Base-by-base conservation (phyloP, 108 stramenopile genomes). In the Poteriospumella lacustris region DNA sequence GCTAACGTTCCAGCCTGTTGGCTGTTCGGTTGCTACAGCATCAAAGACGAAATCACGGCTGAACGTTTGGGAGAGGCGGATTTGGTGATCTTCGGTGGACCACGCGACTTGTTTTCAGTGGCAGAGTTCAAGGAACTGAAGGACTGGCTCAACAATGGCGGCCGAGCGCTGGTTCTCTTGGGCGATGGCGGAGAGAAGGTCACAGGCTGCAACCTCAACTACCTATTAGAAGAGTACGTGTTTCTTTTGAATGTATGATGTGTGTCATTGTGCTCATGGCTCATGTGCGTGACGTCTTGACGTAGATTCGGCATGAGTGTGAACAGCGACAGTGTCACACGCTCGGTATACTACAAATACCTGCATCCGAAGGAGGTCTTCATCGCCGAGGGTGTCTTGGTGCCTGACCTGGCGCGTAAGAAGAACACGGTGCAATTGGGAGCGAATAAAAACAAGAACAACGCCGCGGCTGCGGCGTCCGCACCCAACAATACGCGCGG, bases 291-390 rank as follows among this genome's bases (percentile, higher is more conserved):
- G 52, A 56, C 52, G 24, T 24, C 19, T 56, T 56, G 24, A n/a
- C n/a, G n/a, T n/a, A n/a, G n/a, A n/a, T n/a, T n/a, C 39, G 91
- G 91, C 36, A 87, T 93, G 59, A 68, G 47, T 0, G 79, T 90
- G 59, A 83, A 88, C 52, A 40, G 44, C 39, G 87, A 91, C 64
- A 82, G 80, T 9, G 87, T 90, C 15, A 83, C 88, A 0, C 76
- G 92, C 24, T 83, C 88, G 1, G 85, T 86, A 0, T 91, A 89
- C 70, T 87, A 90, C 76, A 89, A 91, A 69, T 92, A 89, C 58
- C 58, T 88, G 19, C 92, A 92, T 58, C 92, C 92, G 1, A 91
- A 91, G 79, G 90, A 92, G 62, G 89, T 87, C 0, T 81, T 91
- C 75, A 86, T 92, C 24, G 75, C 85, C 1, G 86, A 91, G 60